Percentiles rank a stretch among this genome's conserved stretches.
Conservation (phyloP, 352 stramenopile genomes). For the Phytophthora hibernalis region DNA sequence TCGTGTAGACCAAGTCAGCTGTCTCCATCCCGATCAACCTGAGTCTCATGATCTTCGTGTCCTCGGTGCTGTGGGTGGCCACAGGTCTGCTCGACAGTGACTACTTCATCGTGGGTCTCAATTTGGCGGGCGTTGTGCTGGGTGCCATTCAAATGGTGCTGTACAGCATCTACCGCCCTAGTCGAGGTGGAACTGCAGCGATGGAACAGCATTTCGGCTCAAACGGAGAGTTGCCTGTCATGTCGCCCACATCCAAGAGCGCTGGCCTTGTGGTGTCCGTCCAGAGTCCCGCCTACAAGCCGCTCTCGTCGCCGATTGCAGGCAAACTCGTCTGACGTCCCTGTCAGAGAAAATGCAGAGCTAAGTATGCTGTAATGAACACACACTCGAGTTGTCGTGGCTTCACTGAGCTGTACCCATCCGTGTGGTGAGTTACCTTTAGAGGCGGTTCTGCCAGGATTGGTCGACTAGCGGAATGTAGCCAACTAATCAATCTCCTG, state of each 20-base stretch:
- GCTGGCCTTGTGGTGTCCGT: background rate
- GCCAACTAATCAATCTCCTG: slow-evolving; percentile 18
- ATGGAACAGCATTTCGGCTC: background rate
- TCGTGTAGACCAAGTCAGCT: slow-evolving; percentile 49
- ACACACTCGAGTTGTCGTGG: background rate
- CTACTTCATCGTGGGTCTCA: slow-evolving; percentile 50
- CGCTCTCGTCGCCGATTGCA: slow-evolving; percentile 3
- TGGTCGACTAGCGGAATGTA: slow-evolving; percentile 18
- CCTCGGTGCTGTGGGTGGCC: slow-evolving; percentile 55
- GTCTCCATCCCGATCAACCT: slow-evolving; percentile 59
- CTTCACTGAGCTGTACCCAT: background rate
- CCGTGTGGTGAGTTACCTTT: background rate
- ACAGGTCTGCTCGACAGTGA: slow-evolving; percentile 53
- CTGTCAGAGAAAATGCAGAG: background rate
- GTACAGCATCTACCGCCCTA: slow-evolving; percentile 51
- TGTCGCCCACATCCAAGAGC: slow-evolving; percentile 9
- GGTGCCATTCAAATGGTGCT: slow-evolving; percentile 50
- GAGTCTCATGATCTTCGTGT: slow-evolving; percentile 53
- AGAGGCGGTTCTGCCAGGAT: too few species aligned
- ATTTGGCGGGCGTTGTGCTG: slow-evolving; percentile 41
- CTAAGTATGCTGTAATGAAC: background rate
- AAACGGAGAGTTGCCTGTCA: slow-evolving; percentile 3
- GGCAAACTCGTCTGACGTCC: background rate
- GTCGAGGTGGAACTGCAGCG: background rate
- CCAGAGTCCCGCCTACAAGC: slow-evolving; percentile 19